Evolutionary conservation across 306 rosid species (phyloP).

Genomic region (Cotoneaster glaucophyllus): DNA sequence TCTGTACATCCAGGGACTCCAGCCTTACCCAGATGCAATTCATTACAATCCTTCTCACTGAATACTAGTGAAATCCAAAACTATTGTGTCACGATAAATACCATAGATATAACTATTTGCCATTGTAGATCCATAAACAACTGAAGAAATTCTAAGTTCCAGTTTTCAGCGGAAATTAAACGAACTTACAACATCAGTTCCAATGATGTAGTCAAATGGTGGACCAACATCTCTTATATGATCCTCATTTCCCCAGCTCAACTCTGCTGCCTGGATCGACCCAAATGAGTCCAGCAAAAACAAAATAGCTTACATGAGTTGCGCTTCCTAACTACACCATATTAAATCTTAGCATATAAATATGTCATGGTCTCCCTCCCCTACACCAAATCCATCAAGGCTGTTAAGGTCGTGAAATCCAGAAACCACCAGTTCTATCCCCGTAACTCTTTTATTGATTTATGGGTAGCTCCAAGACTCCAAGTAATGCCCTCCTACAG

Average conservation of each 20-base stretch:
- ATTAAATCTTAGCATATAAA: too few species aligned
- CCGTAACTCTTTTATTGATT: too few species aligned
- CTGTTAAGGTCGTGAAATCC: too few species aligned
- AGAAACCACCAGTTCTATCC: too few species aligned
- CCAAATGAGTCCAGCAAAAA: slow-evolving; percentile 66
- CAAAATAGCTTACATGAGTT: slow-evolving; percentile 5
- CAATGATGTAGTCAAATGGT: slow-evolving; percentile 84
- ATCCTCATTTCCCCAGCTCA: slow-evolving; percentile 81
- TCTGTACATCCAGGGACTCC: not conserved
- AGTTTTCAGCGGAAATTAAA: not conserved
- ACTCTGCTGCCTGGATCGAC: slow-evolving; percentile 72
- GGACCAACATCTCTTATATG: slow-evolving; percentile 73
- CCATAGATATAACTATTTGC: not conserved
- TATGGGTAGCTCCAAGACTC: too few species aligned
- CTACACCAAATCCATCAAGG: too few species aligned
- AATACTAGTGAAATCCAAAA: not conserved
- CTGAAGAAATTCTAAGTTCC: not conserved
- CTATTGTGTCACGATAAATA: not conserved
- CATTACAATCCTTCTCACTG: not conserved
- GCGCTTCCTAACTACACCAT: not conserved
- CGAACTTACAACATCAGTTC: slow-evolving; percentile 83
- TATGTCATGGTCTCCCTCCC: too few species aligned
- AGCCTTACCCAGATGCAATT: not conserved
- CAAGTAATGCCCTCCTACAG: too few species aligned
- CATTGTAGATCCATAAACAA: not conserved